Evolutionary conservation across 495 filamentous ascomycete genomes (phyloP), one percentile per base, ranked within the genome.

Genomic region (Ramalina intermedia): DNA sequence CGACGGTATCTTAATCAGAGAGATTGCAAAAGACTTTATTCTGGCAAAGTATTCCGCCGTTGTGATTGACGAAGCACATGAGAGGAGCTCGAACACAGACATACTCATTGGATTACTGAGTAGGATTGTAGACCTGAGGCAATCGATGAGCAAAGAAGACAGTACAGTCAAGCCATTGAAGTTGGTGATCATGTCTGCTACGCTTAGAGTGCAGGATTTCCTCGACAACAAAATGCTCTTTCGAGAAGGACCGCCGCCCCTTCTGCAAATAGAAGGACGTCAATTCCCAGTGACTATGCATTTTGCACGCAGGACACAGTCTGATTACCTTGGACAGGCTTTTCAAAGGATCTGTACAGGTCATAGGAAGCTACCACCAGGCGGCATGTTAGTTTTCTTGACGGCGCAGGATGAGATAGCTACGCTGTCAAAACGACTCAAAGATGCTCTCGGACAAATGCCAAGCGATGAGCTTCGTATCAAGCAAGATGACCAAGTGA

Each of bases 121-220:
- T 58, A 76, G 91, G 57, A 89, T 96, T 18, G 82, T 96, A 12
- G 84, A 87, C 47, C 63, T 95, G 47, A 69, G 84, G 44, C 74
- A 78, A 51, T 63, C 74, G 5, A 75, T 88, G 72, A 71, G 69
- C 17, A 63, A 66, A 49, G 76, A 84, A 61, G 70, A 84, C 54
- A 64, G 76, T 0, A 66, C 69, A n/a, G 64, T 80, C 41, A 78
- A 77, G 56, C 87, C 87, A 6, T 56, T 99, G 55, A 99, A 96
- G 65, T 72, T 99, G 6, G 78, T 99, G 49, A 94, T 99, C 63
- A 99, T 99, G 93, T 96, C 89, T 41, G 93, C 93, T 18, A 99
- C 93, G 1, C 71, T 96, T 8, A 71, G 86, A 46, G 82, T 95
- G 26, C 82, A 87, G 6, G 90, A 96, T 57, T 90, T 99, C 56